Evolutionary conservation across 2,329 filamentous ascomycete genomes (phyloP).

Genomic region (Aureobasidium uvarum): DNA sequence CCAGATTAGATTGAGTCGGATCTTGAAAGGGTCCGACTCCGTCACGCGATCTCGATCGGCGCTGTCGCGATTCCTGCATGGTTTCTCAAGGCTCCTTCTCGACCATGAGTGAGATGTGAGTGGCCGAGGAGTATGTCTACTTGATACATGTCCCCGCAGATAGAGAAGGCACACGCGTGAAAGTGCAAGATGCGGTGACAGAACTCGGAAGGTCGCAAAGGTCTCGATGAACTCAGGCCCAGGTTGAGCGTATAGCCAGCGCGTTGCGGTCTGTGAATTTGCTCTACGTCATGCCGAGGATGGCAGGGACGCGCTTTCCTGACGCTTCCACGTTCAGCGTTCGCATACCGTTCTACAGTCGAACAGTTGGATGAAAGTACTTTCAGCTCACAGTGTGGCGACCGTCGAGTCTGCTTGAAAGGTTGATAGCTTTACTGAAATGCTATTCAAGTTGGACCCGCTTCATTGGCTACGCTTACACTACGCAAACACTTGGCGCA

Average conservation of each 20-base stretch:
- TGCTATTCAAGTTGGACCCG: background rate
- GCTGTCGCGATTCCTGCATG: constrained; percentile 10
- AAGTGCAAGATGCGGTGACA: background rate
- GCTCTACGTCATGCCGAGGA: constrained; percentile 15
- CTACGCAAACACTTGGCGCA: background rate
- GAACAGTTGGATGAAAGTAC: background rate
- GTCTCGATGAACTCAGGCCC: constrained; percentile 9
- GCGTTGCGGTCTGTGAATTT: background rate
- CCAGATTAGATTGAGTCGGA: constrained; percentile 24
- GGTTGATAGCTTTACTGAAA: constrained; percentile 5
- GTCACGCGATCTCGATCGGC: constrained; percentile 20
- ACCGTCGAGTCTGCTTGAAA: background rate
- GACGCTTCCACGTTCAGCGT: background rate
- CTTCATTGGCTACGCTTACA: constrained; percentile 4
- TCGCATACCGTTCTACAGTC: background rate
- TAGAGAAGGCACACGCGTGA: background rate
- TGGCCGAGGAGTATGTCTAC: background rate
- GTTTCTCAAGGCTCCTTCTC: background rate
- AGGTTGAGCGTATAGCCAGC: constrained; percentile 16
- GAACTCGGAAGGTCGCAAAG: background rate
- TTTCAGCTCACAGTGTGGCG: background rate
- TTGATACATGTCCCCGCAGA: background rate
- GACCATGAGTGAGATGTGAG: background rate
- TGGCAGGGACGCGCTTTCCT: background rate
- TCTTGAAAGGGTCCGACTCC: constrained; percentile 20